These are phyloP conservation scores for Xerocomus spinulosus DNA, from an alignment of 768 basidiomycete species.

Conservation along the genomic window DNA sequence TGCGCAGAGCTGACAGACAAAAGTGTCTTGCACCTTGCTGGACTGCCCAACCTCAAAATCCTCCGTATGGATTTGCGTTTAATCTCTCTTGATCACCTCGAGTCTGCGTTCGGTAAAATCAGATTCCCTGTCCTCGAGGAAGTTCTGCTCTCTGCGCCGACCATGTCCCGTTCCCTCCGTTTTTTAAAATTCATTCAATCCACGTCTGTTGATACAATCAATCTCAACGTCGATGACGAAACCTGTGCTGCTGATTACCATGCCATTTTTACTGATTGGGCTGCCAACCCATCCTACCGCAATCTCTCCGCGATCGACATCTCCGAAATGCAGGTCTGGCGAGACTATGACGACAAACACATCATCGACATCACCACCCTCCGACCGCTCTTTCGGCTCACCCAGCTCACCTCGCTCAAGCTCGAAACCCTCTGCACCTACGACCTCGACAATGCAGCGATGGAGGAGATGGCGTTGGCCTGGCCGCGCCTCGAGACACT, in stretches of 20 bases:
- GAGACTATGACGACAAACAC: slow-evolving; percentile 28
- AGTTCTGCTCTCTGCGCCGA: slow-evolving; percentile 20
- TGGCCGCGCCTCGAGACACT: slow-evolving; percentile 28
- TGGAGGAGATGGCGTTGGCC: slow-evolving; percentile 23
- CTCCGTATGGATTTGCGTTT: slow-evolving; percentile 27
- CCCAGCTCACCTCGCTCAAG: slow-evolving; percentile 19
- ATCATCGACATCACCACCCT: slow-evolving; percentile 24
- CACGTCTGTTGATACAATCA: slow-evolving; percentile 27
- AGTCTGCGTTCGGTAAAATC: slow-evolving; percentile 9
- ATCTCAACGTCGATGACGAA: slow-evolving; percentile 31
- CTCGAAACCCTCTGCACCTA: slow-evolving; percentile 28
- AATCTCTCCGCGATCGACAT: slow-evolving; percentile 25
- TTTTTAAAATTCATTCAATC: slow-evolving; percentile 27
- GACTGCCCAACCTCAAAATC: slow-evolving; percentile 18
- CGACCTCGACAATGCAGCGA: slow-evolving; percentile 20
- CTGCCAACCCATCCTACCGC: slow-evolving; percentile 19
- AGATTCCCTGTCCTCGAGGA: slow-evolving; percentile 22
- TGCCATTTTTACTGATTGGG: slow-evolving; percentile 22
- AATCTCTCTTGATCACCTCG: slow-evolving; percentile 19
- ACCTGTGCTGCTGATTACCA: slow-evolving; percentile 24
- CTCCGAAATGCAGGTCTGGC: slow-evolving; percentile 29
- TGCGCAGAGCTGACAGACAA: slow-evolving; percentile 27
- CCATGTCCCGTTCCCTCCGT: slow-evolving; percentile 19
- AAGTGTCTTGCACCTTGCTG: slow-evolving; percentile 19
- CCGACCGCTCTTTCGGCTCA: slow-evolving; percentile 24